Evolutionary conservation across 352 stramenopile species (phyloP).

Genomic region (Phytophthora tentaculata): DNA sequence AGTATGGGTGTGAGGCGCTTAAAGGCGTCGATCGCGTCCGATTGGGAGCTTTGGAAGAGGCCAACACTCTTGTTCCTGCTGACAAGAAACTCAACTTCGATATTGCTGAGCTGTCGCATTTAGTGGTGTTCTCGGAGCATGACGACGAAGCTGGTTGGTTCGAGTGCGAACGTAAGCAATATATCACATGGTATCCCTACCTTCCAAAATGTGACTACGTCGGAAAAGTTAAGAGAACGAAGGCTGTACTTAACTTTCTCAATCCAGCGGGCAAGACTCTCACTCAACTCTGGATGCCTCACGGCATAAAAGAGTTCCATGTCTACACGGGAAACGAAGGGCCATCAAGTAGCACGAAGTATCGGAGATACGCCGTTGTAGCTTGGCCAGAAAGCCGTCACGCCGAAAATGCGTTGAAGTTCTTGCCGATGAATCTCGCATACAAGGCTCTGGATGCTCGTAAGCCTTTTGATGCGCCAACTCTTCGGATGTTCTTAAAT

Average conservation of each 20-base stretch:
- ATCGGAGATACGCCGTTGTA: constrained; percentile 13
- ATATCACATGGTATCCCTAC: not conserved
- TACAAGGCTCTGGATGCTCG: not conserved
- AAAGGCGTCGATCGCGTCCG: constrained; percentile 20
- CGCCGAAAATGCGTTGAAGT: constrained; percentile 1
- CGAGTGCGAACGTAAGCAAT: not conserved
- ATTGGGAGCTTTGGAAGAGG: constrained; percentile 6
- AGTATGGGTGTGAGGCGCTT: constrained; percentile 13
- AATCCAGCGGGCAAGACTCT: not conserved
- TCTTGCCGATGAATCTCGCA: constrained; percentile 10
- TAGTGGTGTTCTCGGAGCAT: not conserved
- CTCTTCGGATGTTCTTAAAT: constrained; percentile 10
- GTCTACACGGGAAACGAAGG: not conserved
- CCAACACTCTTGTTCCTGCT: constrained; percentile 4
- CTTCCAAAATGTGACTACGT: not conserved
- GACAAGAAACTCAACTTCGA: constrained; percentile 14
- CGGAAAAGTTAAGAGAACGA: not conserved
- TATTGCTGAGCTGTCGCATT: constrained; percentile 10
- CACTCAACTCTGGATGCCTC: not conserved
- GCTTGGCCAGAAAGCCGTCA: constrained; percentile 13
- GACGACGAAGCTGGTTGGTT: not conserved
- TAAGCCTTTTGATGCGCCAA: not conserved
- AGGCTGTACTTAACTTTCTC: not conserved
- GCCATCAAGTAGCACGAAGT: constrained; percentile 16
- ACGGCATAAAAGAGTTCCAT: not conserved